These are phyloP conservation scores for Quaeritorhiza haematococci DNA, from an alignment of 371 early-diverging fungal genomes.

Conservation along the genomic window DNA sequence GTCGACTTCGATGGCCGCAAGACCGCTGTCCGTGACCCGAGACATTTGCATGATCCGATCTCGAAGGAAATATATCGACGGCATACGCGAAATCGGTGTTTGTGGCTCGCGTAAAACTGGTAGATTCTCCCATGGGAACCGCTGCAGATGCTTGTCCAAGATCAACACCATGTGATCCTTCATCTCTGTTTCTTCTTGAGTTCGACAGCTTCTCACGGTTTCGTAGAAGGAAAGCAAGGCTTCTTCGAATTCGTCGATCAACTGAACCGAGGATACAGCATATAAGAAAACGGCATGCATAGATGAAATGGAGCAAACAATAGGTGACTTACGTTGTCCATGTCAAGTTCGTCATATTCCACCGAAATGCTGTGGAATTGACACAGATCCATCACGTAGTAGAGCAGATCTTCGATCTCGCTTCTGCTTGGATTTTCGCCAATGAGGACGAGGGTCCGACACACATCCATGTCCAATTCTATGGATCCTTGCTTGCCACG, in stretches of 20 bases:
- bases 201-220: neutral
- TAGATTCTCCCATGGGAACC: conserved; percentile 81
- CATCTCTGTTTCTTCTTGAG: neutral
- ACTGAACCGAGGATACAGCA: too few species aligned
- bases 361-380: conserved; percentile 44
- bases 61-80: conserved; percentile 67
- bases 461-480: too few species aligned
- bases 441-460: too few species aligned
- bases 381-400: conserved; percentile 63
- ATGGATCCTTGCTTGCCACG: too few species aligned
- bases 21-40: neutral
- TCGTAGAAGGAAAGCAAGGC: neutral
- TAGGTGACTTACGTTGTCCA: conserved; percentile 42
- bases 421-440: too few species aligned
- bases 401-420: conserved; percentile 70
- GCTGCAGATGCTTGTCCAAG: conserved; percentile 73
- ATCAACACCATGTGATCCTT: conserved; percentile 69
- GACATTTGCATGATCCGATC: conserved; percentile 51
- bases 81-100: conserved; percentile 75
- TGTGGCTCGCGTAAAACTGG: conserved; percentile 61
- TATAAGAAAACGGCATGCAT: neutral
- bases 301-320: neutral
- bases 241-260: neutral
- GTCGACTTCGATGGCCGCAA: neutral
- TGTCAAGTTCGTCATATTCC: conserved; percentile 47